These are phyloP conservation scores for Yarrowia deformans DNA, from an alignment of 805 yeast genomes.

Conservation along the genomic window DNA sequence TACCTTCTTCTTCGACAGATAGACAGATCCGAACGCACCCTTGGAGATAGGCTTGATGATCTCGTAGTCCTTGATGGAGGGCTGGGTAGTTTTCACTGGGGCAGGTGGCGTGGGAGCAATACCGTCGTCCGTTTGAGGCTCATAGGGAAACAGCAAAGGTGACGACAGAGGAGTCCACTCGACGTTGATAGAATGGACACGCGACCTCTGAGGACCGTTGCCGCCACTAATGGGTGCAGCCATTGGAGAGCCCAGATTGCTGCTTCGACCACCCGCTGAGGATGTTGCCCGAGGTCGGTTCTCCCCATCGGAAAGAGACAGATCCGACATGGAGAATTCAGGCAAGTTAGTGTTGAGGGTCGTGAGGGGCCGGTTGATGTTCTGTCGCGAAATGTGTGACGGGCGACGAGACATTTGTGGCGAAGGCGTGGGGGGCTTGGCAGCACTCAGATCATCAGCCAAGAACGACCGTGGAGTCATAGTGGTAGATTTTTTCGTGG, in stretches of 20 bases:
- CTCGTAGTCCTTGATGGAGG: conserved; percentile 87
- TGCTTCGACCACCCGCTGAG: conserved; percentile 27
- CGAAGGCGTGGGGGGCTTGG: conserved; percentile 23
- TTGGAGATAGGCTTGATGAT: conserved; percentile 91
- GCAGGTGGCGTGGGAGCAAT: conserved; percentile 76
- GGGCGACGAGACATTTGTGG: conserved; percentile 28
- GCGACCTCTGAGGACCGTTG: conserved; percentile 16
- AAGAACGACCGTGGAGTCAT: conserved; percentile 27
- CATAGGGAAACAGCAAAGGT: conserved; percentile 62
- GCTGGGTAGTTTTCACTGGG: conserved; percentile 64
- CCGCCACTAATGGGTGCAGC: conserved; percentile 25
- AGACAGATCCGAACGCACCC: conserved; percentile 98
- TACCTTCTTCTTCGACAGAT: conserved; percentile 76
- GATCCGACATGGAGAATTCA: conserved; percentile 31
- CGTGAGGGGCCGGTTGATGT: conserved; percentile 29
- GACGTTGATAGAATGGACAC: conserved; percentile 47
- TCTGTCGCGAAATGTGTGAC: conserved; percentile 29
- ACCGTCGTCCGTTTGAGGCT: conserved; percentile 44
- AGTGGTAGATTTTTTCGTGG: conserved; percentile 25
- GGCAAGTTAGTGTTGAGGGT: conserved; percentile 34
- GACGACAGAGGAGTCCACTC: conserved; percentile 70
- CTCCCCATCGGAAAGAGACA: conserved; percentile 35
- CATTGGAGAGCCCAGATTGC: conserved; percentile 32
- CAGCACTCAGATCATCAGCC: conserved; percentile 10
- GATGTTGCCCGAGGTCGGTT: conserved; percentile 21